A percentile compares a stretch with the other conserved stretches of the same genome.
Evolutionary conservation across 129 eudicot genomes (phyloP).

Genomic region (Artemisia tridentata): DNA sequence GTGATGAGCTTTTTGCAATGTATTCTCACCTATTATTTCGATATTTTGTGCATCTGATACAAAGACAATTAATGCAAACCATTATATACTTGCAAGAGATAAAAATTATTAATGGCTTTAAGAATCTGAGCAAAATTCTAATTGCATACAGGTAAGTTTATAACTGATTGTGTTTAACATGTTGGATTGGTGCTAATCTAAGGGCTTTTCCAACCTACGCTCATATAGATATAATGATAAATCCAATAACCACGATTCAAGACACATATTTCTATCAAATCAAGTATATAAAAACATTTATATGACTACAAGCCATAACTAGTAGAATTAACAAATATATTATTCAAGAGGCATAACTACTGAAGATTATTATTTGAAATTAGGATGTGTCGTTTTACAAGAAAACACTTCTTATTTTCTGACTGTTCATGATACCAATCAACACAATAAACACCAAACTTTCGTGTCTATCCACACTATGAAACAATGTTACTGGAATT

Average conservation of each 20-base stretch:
- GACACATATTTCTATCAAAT: too few species aligned
- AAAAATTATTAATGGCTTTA: conserved; percentile 8
- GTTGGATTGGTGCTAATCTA: neutral
- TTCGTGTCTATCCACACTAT: neutral
- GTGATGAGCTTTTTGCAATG: conserved; percentile 86
- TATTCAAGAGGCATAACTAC: too few species aligned
- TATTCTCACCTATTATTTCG: conserved; percentile 75
- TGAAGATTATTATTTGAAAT: neutral
- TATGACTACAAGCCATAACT: too few species aligned
- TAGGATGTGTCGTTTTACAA: neutral
- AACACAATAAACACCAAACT: neutral
- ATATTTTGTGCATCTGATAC: conserved; percentile 40
- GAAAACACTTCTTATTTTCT: neutral
- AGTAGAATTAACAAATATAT: too few species aligned
- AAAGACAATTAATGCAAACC: conserved; percentile 7
- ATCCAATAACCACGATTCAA: too few species aligned
- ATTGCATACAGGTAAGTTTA: neutral
- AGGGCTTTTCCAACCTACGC: too few species aligned
- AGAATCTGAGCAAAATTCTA: neutral
- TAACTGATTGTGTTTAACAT: neutral
- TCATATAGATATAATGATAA: too few species aligned
- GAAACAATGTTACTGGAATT: neutral
- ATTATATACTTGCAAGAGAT: conserved; percentile 6
- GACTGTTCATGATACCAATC: neutral
- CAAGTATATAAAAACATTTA: too few species aligned